phyloP scores from a whole-genome alignment of 2,329 filamentous ascomycete genomes.

The Fusarium circinatum region DNA sequence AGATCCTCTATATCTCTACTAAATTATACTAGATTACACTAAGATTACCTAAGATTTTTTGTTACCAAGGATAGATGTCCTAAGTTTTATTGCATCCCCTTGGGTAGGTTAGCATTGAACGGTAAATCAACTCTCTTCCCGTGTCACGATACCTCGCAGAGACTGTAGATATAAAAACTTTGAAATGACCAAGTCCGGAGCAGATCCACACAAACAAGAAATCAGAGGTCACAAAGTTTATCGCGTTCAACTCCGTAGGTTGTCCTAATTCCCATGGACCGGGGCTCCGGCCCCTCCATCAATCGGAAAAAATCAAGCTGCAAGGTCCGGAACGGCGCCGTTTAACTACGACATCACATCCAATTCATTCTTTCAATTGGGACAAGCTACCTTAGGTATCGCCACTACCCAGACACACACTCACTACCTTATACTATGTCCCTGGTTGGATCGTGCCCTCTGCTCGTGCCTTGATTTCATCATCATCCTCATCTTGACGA shows the following conservation, averaged over 20 bases:
- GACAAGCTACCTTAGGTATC: constrained; percentile 3
- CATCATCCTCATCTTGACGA: background rate
- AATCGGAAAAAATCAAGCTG: constrained; percentile 29
- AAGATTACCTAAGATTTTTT: no score
- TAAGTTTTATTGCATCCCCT: no score
- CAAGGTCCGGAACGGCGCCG: constrained; percentile 18
- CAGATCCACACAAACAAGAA: background rate
- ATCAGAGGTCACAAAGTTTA: background rate
- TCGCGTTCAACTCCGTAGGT: background rate
- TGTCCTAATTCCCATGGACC: constrained; percentile 18
- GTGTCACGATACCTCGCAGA: background rate
- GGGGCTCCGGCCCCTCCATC: constrained; percentile 34
- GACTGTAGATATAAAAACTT: background rate
- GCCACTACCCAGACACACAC: constrained; percentile 15
- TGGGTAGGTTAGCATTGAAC: background rate
- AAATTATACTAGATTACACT: no score
- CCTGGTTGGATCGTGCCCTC: background rate
- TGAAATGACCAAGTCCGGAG: background rate
- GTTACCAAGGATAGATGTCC: no score
- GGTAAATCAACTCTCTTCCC: background rate
- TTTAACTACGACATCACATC: constrained; percentile 25
- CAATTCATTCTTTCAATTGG: constrained; percentile 18
- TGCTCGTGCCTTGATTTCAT: background rate
- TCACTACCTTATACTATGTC: background rate
- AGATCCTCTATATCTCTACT: no score